Evolutionary conservation across 352 stramenopile species (phyloP), one percentile per base, ranked within the genome.

Genomic region (Phytophthora pisi): DNA sequence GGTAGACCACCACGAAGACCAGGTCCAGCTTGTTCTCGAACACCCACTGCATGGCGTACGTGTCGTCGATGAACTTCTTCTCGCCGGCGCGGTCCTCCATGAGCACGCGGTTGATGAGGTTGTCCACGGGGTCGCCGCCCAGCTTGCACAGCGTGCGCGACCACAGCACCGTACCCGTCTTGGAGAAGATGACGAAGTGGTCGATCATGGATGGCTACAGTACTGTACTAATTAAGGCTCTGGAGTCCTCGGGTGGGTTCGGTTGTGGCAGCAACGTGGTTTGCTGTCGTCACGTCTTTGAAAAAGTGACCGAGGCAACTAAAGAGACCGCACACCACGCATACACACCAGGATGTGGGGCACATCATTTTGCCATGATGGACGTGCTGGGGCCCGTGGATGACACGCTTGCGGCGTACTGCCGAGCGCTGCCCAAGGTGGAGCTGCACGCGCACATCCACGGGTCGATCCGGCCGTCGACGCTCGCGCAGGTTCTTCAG

Each of bases 11-110:
- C 42, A 97, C 93, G 56, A 97, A 97, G 20, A 98, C 91, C 40
- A 97, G 58, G 56, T 96, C 90, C 34, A 96, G 75, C 69, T 97
- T 96, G 81, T 98, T 98, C 75, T 95, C 89, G 49, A 97, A 95
- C 38, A 81, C 81, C 90, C 91, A 98, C 59, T 97, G 91, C 82
- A 97, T 90, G 36, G 81, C 82, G 78, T 98, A 97, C 28, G 79
- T 75, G 71, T 93, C 88, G 57, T 83, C 77, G 46, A 93, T 84
- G 75, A 96, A 96, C 62, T 90, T 90, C 67, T 90, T 87, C 68
- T 94, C 88, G 40, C 89, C 89, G 10, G 89, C 72, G 59, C 91
- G 84, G 71, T 98, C 90, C 66, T 97, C 92, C 69, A 97, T 90
- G 42, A 98, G 82, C 61, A 97, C 88, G 62, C 86, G 88, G 65